Conservation (phyloP, 2,329 filamentous ascomycete genomes). For the Zopfia rhizophila region DNA sequence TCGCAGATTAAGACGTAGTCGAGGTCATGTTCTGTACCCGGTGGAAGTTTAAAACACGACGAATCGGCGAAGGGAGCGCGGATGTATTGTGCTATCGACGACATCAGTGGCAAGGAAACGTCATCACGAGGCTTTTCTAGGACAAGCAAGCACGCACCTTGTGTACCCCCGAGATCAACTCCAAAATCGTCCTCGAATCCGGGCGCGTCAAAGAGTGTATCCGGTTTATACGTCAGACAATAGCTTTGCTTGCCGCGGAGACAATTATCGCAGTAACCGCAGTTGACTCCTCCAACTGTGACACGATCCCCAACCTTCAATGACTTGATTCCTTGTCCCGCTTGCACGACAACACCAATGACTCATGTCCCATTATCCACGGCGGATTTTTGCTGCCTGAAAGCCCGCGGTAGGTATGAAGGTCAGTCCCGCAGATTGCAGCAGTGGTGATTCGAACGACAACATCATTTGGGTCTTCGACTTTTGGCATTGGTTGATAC, state of each 20-base stretch:
- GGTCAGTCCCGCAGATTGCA: constrained; percentile 48
- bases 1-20: constrained; percentile 42
- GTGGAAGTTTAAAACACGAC: too few relatives aligned
- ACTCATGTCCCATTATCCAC: constrained; percentile 91
- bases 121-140: too few relatives aligned
- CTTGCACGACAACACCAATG: constrained; percentile 79
- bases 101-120: too few relatives aligned
- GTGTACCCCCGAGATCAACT: too few relatives aligned
- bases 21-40: too few relatives aligned
- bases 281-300: too few relatives aligned
- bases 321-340: constrained; percentile 77
- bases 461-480: constrained; percentile 48
- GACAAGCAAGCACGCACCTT: too few relatives aligned
- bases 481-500: constrained; percentile 45
- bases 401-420: constrained; percentile 61
- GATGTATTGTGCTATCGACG: constrained; percentile 32
- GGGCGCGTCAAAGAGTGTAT: too few relatives aligned
- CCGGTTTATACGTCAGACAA: too few relatives aligned
- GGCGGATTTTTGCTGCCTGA: constrained; percentile 83
- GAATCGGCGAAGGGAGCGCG: constrained; percentile 26
- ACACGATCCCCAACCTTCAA: constrained; percentile 77
- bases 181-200: too few relatives aligned
- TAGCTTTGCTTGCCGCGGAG: too few relatives aligned
- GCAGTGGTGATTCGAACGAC: constrained; percentile 52
- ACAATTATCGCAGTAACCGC: too few relatives aligned